Evolutionary conservation across 2,329 filamentous ascomycete species (phyloP), one percentile per base, ranked within the genome.

Genomic region (Scleromitrula shiraiana): DNA sequence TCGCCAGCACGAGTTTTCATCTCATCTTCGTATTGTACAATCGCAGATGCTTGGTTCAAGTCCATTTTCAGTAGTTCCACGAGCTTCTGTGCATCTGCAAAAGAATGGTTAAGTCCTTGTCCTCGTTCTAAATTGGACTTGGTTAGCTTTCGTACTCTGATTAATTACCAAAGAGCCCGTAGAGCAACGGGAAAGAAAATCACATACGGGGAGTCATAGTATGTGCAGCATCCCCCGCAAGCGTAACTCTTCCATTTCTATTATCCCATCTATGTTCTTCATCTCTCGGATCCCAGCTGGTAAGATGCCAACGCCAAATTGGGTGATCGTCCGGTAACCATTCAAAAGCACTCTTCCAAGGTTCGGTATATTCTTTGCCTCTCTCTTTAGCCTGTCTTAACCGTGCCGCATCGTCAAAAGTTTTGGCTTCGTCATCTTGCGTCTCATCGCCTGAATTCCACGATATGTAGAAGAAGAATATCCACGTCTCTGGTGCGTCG

Each of bases 91-190:
- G 66, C 68, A 50, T 74, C 72, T 1, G 65, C 65, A 8, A 74
- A 60, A 2, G 66, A 66, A 50, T 73, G 70, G 51, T 74, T 74
- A n/a, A 74, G 62, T 0, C 70, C 71, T 56, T 75, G 70, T 0
- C 70, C 71, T 19, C 71, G 65, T 55, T 74, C 76, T 80, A 51
- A 41, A 22, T n/a, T n/a, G n/a, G n/a, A n/a, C n/a, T n/a, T n/a
- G n/a, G n/a, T n/a, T n/a, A n/a, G n/a, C n/a, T n/a, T n/a, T n/a
- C n/a, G n/a, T n/a, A n/a, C n/a, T n/a, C n/a, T n/a, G n/a, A n/a
- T n/a, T n/a, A n/a, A n/a, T n/a, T n/a, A n/a, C n/a, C n/a, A n/a
- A n/a, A n/a, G n/a, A n/a, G n/a, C n/a, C n/a, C n/a, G n/a, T n/a
- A n/a, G n/a, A n/a, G 14, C 14, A 29, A 23, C 3, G 8, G 19